Conservation (phyloP, 257 asterid genomes). For the Solanum virginianum region DNA sequence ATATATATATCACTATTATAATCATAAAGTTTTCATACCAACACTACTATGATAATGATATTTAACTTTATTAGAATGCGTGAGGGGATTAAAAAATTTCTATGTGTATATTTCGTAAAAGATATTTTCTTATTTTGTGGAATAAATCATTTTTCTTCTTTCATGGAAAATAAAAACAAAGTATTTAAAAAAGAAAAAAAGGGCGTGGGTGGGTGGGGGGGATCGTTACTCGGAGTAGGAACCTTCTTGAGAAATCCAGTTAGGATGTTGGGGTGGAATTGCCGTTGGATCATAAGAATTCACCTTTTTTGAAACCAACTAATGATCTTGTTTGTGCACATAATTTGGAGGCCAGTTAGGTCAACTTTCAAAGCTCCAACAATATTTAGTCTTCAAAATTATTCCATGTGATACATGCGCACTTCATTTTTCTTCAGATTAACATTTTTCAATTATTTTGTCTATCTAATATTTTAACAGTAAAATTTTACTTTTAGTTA, state of each 20-base stretch:
- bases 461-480: not conserved
- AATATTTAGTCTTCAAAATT: not conserved
- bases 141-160: too few relatives aligned
- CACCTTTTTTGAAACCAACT: constrained; percentile 28
- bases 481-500: not conserved
- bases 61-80: too few relatives aligned
- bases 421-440: not conserved
- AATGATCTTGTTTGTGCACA: constrained; percentile 27
- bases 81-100: too few relatives aligned
- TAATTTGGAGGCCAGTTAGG: constrained; percentile 34
- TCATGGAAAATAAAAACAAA: too few relatives aligned
- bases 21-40: too few relatives aligned
- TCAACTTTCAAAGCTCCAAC: not conserved
- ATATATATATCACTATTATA: too few relatives aligned
- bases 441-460: not conserved
- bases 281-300: constrained; percentile 29
- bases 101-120: too few relatives aligned
- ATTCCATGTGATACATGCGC: not conserved
- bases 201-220: fast-evolving
- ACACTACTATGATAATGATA: too few relatives aligned
- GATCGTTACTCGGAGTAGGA: not conserved
- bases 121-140: too few relatives aligned
- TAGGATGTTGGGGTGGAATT: constrained; percentile 45
- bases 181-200: too few relatives aligned
- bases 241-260: not conserved